phyloP scores from a whole-genome alignment of 257 asterid genomes.

The Euphrasia confusa region DNA sequence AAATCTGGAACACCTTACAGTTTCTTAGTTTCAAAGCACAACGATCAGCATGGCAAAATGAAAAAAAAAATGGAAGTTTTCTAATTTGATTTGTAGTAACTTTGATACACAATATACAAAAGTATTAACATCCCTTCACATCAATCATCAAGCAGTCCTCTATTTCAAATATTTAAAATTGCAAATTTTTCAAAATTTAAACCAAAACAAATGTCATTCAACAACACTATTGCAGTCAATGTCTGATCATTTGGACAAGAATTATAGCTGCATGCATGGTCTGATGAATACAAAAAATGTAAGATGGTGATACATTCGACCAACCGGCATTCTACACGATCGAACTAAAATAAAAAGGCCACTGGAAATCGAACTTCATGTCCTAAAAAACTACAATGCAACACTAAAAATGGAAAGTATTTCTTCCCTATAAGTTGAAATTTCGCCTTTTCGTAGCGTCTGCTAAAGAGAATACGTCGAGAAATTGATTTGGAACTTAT shows the following conservation, averaged over 20 bases:
- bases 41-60: background rate
- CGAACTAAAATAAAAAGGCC: background rate
- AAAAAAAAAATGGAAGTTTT: background rate
- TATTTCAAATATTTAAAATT: no score
- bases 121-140: no score
- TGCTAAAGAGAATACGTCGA: background rate
- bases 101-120: no score
- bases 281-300: conserved; percentile 5
- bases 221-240: background rate
- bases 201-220: background rate
- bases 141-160: no score
- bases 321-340: conserved; percentile 8
- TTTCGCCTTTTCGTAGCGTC: background rate
- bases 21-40: no score
- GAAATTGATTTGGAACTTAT: background rate
- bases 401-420: conserved; percentile 1
- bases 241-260: background rate
- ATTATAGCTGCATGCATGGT: background rate
- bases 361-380: conserved; percentile 18
- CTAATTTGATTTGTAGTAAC: no score
- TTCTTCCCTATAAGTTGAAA: background rate
- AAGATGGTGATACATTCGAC: conserved; percentile 12
- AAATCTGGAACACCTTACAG: no score
- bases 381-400: conserved; percentile 17
- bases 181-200: no score